phyloP scores from a whole-genome alignment of 192 early-diverging fungal species.

The Podila verticillata region DNA sequence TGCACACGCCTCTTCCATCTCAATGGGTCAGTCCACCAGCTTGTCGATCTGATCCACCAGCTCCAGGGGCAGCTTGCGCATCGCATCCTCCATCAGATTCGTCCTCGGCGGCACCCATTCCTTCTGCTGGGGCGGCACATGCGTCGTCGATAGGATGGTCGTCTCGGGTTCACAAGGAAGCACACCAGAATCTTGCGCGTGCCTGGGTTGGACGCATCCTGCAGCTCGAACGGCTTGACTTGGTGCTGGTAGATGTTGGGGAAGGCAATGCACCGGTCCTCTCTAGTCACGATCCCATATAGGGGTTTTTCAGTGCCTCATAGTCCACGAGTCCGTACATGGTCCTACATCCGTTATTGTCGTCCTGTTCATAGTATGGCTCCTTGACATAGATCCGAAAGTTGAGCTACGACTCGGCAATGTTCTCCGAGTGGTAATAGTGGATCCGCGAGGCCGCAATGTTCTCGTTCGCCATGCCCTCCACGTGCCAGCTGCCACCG shows the following conservation, averaged over 20 bases:
- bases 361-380: conserved; percentile 41
- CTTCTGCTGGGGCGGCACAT: conserved; percentile 73
- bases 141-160: conserved; percentile 60
- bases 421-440: conserved; percentile 78
- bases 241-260: conserved; percentile 79
- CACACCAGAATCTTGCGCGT: conserved; percentile 75
- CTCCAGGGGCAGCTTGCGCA: conserved; percentile 13
- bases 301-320: conserved; percentile 43
- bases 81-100: background rate
- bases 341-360: conserved; percentile 18
- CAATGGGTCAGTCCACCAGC: conserved; percentile 15
- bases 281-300: conserved; percentile 55
- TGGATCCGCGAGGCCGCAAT: conserved; percentile 79
- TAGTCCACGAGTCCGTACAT: conserved; percentile 57
- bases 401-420: conserved; percentile 63
- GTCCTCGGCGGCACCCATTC: conserved; percentile 12
- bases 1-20: background rate
- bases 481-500: conserved; percentile 74
- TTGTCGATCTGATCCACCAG: background rate
- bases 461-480: conserved; percentile 75
- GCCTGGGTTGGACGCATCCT: conserved; percentile 58
- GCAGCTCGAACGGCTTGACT: conserved; percentile 68
- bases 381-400: conserved; percentile 58
- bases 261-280: conserved; percentile 74
- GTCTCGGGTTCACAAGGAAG: conserved; percentile 71